A percentile compares a stretch with the other conserved stretches of the same genome.
Conservation (phyloP, 805 yeast genomes). For the Cyberlindnera sargentensis region DNA sequence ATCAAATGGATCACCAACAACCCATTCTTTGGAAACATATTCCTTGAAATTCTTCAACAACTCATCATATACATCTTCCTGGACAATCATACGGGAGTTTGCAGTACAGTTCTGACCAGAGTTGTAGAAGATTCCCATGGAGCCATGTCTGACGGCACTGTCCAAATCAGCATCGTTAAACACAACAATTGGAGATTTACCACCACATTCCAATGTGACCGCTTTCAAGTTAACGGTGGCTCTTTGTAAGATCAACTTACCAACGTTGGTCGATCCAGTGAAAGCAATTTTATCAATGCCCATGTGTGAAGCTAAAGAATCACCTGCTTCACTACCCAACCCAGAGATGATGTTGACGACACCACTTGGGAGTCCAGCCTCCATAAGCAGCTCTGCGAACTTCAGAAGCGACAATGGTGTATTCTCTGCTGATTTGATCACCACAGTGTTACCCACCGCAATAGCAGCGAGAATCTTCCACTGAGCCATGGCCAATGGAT, state of each 20-base stretch:
- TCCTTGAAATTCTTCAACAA: slow-evolving; percentile 38
- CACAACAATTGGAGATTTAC: slow-evolving; percentile 59
- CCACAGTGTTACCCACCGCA: slow-evolving; percentile 68
- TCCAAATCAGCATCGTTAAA: slow-evolving; percentile 59
- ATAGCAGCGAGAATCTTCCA: slow-evolving; percentile 78
- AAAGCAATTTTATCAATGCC: slow-evolving; percentile 55
- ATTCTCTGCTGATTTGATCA: slow-evolving; percentile 68
- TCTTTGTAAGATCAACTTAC: slow-evolving; percentile 52
- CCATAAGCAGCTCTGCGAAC: slow-evolving; percentile 51
- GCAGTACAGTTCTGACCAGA: slow-evolving; percentile 67
- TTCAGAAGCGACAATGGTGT: slow-evolving; percentile 68
- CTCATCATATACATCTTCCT: slow-evolving; percentile 47
- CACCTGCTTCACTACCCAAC: slow-evolving; percentile 63
- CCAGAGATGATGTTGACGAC: slow-evolving; percentile 70
- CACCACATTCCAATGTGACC: slow-evolving; percentile 67
- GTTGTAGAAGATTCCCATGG: slow-evolving; percentile 57
- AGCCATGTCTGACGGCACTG: slow-evolving; percentile 63
- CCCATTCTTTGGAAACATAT: slow-evolving; percentile 34
- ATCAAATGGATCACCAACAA: slow-evolving; percentile 50
- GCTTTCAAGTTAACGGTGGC: slow-evolving; percentile 58
- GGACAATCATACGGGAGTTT: slow-evolving; percentile 54
- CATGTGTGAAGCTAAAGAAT: slow-evolving; percentile 53
- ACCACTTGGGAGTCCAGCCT: slow-evolving; percentile 76
- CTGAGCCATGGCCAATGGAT: slow-evolving; percentile 72
- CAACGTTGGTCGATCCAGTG: slow-evolving; percentile 64